Percentiles rank a stretch among this genome's conserved stretches.
Conservation (phyloP, 2,329 filamentous ascomycete species). For the Cladosporium colombiae region DNA sequence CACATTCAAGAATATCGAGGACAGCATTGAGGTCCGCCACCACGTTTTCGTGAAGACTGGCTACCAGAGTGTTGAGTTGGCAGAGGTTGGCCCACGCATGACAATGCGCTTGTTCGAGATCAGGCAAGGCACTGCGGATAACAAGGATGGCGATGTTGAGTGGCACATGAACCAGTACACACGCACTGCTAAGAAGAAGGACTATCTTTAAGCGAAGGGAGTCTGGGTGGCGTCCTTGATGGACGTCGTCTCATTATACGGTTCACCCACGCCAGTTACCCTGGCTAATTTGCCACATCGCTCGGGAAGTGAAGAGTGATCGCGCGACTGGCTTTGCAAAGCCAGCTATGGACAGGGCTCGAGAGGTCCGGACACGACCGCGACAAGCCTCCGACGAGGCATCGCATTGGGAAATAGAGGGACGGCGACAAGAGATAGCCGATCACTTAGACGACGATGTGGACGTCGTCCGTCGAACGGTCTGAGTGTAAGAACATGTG, state of each 20-base stretch:
- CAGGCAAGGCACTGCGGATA: slow-evolving; percentile 84
- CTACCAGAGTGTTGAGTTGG: slow-evolving; percentile 83
- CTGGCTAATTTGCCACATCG: neutral
- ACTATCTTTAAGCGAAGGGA: slow-evolving; percentile 68
- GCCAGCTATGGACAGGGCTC: neutral
- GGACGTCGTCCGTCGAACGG: too few species aligned
- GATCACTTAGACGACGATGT: neutral
- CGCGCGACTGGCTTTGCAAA: neutral
- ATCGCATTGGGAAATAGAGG: neutral
- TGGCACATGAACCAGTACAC: slow-evolving; percentile 98
- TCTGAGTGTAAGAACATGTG: neutral
- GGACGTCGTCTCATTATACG: neutral
- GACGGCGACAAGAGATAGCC: neutral
- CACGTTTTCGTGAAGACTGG: slow-evolving; percentile 93
- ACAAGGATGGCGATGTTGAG: slow-evolving; percentile 92
- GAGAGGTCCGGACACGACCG: neutral
- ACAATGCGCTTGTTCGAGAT: slow-evolving; percentile 98
- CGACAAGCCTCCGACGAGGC: neutral
- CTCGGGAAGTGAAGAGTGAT: too few species aligned
- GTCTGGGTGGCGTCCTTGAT: neutral
- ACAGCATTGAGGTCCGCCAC: slow-evolving; percentile 84
- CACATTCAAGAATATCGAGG: slow-evolving; percentile 90
- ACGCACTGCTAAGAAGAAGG: slow-evolving; percentile 90
- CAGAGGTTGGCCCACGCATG: slow-evolving; percentile 91
- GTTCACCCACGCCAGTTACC: neutral